These are phyloP conservation scores for Thermoascus crustaceus DNA, from an alignment of 2,329 filamentous ascomycete genomes.

Conservation along the genomic window DNA sequence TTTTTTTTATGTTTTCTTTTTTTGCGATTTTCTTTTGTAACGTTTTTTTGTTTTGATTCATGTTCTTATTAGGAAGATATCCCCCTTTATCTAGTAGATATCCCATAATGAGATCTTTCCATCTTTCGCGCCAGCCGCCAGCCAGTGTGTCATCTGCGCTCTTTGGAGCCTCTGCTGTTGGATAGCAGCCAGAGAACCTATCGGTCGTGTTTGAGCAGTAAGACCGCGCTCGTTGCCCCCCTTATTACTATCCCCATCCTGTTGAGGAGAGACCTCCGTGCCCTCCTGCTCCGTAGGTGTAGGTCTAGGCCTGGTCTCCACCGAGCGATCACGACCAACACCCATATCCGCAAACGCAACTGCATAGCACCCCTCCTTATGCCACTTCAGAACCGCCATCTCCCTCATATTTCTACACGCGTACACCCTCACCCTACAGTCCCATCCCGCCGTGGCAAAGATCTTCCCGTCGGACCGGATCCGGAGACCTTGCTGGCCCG, in stretches of 20 bases:
- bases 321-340: too few species aligned
- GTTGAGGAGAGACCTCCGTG: too few species aligned
- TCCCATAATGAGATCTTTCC: slow-evolving; percentile 95
- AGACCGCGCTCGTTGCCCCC: too few species aligned
- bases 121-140: slow-evolving; percentile 86
- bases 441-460: slow-evolving; percentile 90
- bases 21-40: slow-evolving; percentile 12
- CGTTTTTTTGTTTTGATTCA: slow-evolving; percentile 9
- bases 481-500: slow-evolving; percentile 74
- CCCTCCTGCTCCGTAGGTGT: slow-evolving; percentile 6
- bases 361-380: slow-evolving; percentile 77
- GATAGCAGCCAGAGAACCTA: slow-evolving; percentile 40
- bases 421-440: slow-evolving; percentile 73
- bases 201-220: slow-evolving; percentile 2
- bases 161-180: slow-evolving; percentile 56
- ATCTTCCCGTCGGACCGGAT: slow-evolving; percentile 74
- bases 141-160: slow-evolving; percentile 70
- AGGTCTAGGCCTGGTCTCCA: neutral
- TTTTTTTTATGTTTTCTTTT: slow-evolving; percentile 13
- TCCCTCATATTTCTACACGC: slow-evolving; percentile 72
- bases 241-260: too few species aligned
- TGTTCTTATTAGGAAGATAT: slow-evolving; percentile 7
- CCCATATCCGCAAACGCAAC: slow-evolving; percentile 57
- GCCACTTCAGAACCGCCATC: slow-evolving; percentile 89
- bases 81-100: slow-evolving; percentile 55